Conservation (phyloP, 1,284 basidiomycete genomes). For the Sporisorium iseilematis-ciliati region DNA sequence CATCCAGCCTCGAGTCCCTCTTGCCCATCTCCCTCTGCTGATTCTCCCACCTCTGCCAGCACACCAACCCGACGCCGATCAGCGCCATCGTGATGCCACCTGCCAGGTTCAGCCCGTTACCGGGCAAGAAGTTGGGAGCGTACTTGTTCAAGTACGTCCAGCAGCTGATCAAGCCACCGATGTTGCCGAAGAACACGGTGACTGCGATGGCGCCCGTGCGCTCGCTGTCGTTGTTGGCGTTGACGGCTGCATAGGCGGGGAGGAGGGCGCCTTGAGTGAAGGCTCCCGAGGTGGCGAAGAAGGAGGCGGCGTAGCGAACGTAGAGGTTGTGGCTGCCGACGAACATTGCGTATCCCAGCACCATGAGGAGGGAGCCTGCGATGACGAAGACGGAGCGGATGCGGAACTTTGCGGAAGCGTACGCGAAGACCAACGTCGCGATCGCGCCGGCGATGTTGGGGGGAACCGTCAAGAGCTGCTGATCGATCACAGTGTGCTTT, state of each 20-base stretch:
- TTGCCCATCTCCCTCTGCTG: slow-evolving; percentile 27
- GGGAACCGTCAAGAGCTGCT: slow-evolving; percentile 70
- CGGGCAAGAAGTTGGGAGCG: slow-evolving; percentile 49
- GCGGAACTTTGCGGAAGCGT: slow-evolving; percentile 66
- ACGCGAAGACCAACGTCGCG: slow-evolving; percentile 58
- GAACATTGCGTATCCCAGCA: slow-evolving; percentile 66
- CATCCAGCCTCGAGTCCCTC: slow-evolving; percentile 27
- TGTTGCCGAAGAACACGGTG: slow-evolving; percentile 65
- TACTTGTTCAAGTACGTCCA: slow-evolving; percentile 60
- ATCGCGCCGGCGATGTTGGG: slow-evolving; percentile 67
- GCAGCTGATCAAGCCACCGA: slow-evolving; percentile 64
- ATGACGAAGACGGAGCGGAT: slow-evolving; percentile 62
- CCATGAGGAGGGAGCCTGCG: slow-evolving; percentile 61
- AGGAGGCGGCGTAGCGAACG: slow-evolving; percentile 62
- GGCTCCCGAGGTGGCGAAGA: slow-evolving; percentile 65
- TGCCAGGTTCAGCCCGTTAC: slow-evolving; percentile 49
- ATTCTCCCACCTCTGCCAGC: slow-evolving; percentile 51
- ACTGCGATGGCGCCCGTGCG: slow-evolving; percentile 62
- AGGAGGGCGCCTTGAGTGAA: slow-evolving; percentile 65
- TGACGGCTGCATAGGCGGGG: slow-evolving; percentile 56
- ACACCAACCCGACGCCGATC: slow-evolving; percentile 17
- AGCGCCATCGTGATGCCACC: slow-evolving; percentile 30
- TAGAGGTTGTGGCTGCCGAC: slow-evolving; percentile 50
- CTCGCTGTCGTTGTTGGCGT: slow-evolving; percentile 64
- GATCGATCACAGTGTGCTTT: slow-evolving; percentile 57